Evolutionary conservation across 352 stramenopile genomes (phyloP).

Genomic region (Phytophthora litchii): DNA sequence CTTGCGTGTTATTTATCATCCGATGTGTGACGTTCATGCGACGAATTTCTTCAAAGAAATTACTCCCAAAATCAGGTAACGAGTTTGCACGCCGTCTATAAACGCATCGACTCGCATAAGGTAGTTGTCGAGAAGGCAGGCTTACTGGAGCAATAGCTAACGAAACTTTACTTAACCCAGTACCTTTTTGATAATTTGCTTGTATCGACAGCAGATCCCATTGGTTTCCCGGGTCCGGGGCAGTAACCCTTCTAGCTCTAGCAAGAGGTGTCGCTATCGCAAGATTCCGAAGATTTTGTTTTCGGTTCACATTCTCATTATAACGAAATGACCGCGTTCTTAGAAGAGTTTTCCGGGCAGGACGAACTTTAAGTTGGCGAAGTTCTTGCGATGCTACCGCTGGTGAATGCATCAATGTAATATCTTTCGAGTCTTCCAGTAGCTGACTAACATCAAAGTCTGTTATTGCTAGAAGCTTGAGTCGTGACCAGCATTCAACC

Average conservation of each 20-base stretch:
- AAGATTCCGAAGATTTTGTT: not conserved
- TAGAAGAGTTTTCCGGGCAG: conserved; percentile 13
- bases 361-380: conserved; percentile 22
- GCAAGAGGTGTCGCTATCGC: not conserved
- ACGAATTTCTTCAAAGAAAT: conserved; percentile 43
- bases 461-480: conserved; percentile 44
- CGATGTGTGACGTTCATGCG: conserved; percentile 6
- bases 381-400: no score
- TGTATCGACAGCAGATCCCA: conserved; percentile 17
- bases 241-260: not conserved
- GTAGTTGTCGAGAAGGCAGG: no score
- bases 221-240: conserved; percentile 4
- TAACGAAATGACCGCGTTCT: conserved; percentile 18
- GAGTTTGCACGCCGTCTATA: conserved; percentile 23
- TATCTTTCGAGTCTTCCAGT: conserved; percentile 36
- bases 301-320: conserved; percentile 10
- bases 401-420: conserved; percentile 1
- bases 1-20: not conserved
- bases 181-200: not conserved
- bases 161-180: no score
- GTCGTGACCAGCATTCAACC: conserved; percentile 58
- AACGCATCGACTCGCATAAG: no score
- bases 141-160: no score
- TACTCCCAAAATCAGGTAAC: conserved; percentile 46
- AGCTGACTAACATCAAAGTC: conserved; percentile 36